A percentile compares a stretch with the other conserved stretches of the same genome.
Evolutionary conservation across 163 green algal species (phyloP).

Genomic region (Chlorella variabilis): DNA sequence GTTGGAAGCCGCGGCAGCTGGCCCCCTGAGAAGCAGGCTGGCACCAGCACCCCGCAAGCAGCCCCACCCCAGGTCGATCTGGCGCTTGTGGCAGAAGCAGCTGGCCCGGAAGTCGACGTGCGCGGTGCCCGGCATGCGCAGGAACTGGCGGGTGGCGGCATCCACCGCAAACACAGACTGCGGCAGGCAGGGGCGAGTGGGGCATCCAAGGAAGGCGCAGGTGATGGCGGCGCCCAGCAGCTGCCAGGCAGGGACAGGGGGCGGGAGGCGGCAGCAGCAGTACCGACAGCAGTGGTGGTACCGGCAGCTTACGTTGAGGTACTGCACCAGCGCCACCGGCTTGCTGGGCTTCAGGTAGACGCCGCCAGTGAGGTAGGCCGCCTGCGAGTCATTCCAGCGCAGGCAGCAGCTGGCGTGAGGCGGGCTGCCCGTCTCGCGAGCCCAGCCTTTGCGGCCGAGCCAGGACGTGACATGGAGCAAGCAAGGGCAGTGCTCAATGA

Average conservation of each 20-base stretch:
- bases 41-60: too few species aligned
- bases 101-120: slow-evolving; percentile 89
- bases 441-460: too few species aligned
- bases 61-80: slow-evolving; percentile 79
- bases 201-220: too few species aligned
- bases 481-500: too few species aligned
- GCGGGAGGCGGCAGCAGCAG: not conserved
- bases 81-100: slow-evolving; percentile 93
- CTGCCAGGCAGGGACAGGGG: too few species aligned
- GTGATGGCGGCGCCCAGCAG: too few species aligned
- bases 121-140: slow-evolving; percentile 61
- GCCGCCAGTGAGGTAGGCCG: slow-evolving; percentile 85
- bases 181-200: not conserved
- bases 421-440: too few species aligned
- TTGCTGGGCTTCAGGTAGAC: slow-evolving; percentile 69
- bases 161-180: slow-evolving; percentile 63
- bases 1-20: too few species aligned
- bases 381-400: slow-evolving; percentile 54
- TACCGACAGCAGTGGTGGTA: too few species aligned
- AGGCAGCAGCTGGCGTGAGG: too few species aligned
- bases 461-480: too few species aligned
- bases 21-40: too few species aligned
- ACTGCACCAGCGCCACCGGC: slow-evolving; percentile 72
- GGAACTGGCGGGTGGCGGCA: slow-evolving; percentile 53
- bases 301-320: slow-evolving; percentile 62